Evolutionary conservation across 2,329 filamentous ascomycete species (phyloP).

Genomic region (Aspergillus tamarii): DNA sequence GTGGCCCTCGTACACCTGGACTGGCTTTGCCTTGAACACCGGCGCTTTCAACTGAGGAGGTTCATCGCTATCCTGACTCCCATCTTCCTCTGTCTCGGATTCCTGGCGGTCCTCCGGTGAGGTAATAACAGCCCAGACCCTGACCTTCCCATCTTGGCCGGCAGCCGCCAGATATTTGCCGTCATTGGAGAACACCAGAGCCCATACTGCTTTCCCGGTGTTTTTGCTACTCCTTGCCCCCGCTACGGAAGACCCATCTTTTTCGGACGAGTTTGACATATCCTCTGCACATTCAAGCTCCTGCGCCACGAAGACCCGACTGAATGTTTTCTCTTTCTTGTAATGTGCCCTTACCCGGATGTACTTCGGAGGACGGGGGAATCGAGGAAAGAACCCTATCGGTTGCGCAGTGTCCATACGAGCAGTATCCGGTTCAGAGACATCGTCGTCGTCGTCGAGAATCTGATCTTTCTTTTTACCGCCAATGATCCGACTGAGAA

Average conservation of each 20-base stretch:
- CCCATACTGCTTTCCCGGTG: constrained; percentile 76
- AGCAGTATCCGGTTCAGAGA: constrained; percentile 70
- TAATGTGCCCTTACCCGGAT: constrained; percentile 81
- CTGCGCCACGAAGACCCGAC: constrained; percentile 88
- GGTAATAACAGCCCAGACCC: constrained; percentile 86
- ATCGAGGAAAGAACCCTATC: constrained; percentile 79
- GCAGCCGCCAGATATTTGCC: constrained; percentile 90
- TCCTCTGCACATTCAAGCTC: constrained; percentile 71
- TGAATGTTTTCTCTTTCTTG: constrained; percentile 81
- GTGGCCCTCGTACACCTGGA: constrained; percentile 81
- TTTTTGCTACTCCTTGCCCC: constrained; percentile 27
- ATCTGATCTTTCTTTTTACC: constrained; percentile 70
- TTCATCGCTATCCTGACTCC: constrained; percentile 50
- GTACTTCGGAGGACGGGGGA: constrained; percentile 88
- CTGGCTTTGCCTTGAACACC: constrained; percentile 79
- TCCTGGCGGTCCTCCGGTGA: constrained; percentile 75
- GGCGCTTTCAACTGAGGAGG: constrained; percentile 78
- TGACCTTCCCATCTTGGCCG: constrained; percentile 81
- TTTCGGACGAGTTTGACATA: constrained; percentile 31
- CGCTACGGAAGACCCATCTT: constrained; percentile 30
- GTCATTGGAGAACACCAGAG: constrained; percentile 88
- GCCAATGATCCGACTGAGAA: constrained; percentile 81
- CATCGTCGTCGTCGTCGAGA: constrained; percentile 59
- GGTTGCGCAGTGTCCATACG: constrained; percentile 78
- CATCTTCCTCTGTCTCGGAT: constrained; percentile 72